Percentiles rank a stretch among this genome's conserved stretches.
Evolutionary conservation across 371 early-diverging fungal species (phyloP).

Genomic region (Mucor racemosus): DNA sequence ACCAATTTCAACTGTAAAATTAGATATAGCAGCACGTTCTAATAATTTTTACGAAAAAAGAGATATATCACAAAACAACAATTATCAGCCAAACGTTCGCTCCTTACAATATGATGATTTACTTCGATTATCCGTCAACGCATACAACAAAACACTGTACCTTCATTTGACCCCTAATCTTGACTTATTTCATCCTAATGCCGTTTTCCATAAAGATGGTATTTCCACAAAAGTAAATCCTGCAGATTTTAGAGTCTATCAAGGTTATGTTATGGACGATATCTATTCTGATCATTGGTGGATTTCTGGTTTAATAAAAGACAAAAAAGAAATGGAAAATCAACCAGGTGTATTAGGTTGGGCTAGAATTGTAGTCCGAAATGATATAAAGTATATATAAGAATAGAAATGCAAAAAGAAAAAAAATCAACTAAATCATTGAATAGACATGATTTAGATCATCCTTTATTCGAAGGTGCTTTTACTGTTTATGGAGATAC

Average conservation of each 20-base stretch:
- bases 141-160: constrained; percentile 76
- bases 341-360: constrained; percentile 61
- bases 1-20: constrained; percentile 25
- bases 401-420: background rate
- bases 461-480: constrained; percentile 68
- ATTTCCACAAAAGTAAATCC: constrained; percentile 27
- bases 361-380: constrained; percentile 71
- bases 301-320: constrained; percentile 39
- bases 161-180: constrained; percentile 77
- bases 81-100: constrained; percentile 30
- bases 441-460: constrained; percentile 32
- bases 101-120: constrained; percentile 62
- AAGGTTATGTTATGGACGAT: constrained; percentile 41
- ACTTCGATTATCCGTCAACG: constrained; percentile 63
- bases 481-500: constrained; percentile 65
- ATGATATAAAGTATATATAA: constrained; percentile 53
- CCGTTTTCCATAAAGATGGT: constrained; percentile 43
- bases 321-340: constrained; percentile 32
- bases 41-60: constrained; percentile 45
- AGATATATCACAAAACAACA: constrained; percentile 36
- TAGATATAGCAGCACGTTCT: constrained; percentile 47
- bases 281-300: constrained; percentile 39
- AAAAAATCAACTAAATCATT: background rate
- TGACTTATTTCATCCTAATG: constrained; percentile 78
- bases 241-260: constrained; percentile 45